Percentiles rank a stretch among this genome's conserved stretches.
Evolutionary conservation across 2,329 filamentous ascomycete species (phyloP).

Genomic region (Penicillium sp.): DNA sequence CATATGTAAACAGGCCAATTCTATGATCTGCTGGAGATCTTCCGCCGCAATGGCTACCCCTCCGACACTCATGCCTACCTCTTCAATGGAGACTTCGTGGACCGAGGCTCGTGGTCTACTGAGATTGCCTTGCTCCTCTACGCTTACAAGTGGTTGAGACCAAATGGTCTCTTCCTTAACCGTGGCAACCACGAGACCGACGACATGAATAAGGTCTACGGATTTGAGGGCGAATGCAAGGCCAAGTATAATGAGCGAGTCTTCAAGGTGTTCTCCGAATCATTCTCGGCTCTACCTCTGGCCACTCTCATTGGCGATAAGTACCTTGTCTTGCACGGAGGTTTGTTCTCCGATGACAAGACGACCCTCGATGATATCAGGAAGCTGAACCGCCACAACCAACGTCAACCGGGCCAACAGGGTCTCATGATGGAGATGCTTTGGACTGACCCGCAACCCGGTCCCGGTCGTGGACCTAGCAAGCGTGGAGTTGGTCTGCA

Average conservation of each 20-base stretch:
- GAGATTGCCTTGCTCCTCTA: constrained; percentile 92
- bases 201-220: constrained; percentile 98
- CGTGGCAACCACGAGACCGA: constrained; percentile 98
- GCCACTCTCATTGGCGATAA: constrained; percentile 88
- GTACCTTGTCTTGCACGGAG: constrained; percentile 88
- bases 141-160: constrained; percentile 92
- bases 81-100: constrained; percentile 98
- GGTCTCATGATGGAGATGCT: constrained; percentile 99
- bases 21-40: constrained; percentile 94
- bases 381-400: constrained; percentile 82
- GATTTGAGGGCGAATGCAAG: constrained; percentile 97
- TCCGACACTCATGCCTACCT: constrained; percentile 84
- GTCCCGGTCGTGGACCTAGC: constrained; percentile 81
- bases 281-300: constrained; percentile 87
- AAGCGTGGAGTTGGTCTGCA: constrained; percentile 95
- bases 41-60: constrained; percentile 81
- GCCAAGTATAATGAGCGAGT: constrained; percentile 94
- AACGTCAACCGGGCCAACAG: constrained; percentile 85
- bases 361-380: constrained; percentile 88
- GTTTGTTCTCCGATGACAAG: constrained; percentile 90
- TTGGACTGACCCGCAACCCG: constrained; percentile 91
- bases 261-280: constrained; percentile 97
- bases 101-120: constrained; percentile 95
- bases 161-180: constrained; percentile 86
- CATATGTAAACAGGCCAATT: constrained; percentile 66